Conservation (phyloP, 371 early-diverging fungal species). For the Coelomomyces lativittatus region DNA sequence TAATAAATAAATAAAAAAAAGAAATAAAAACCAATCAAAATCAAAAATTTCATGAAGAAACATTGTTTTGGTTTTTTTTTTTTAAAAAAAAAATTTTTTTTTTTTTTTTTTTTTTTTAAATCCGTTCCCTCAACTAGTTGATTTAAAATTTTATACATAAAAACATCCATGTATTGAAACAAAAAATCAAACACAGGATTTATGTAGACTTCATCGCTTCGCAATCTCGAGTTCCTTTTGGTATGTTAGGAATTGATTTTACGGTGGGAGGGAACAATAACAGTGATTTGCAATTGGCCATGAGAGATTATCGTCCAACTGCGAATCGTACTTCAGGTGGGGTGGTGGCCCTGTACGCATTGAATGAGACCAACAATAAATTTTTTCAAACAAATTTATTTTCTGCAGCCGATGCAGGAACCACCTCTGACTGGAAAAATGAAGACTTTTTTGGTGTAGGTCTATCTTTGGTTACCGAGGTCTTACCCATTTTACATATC, state of each 20-base stretch:
- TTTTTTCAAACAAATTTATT: not conserved
- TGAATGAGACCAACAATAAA: not conserved
- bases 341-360: not conserved
- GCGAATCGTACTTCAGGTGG: not conserved
- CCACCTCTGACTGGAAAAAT: not conserved
- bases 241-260: conserved; percentile 1
- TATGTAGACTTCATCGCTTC: conserved; percentile 1
- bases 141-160: no score
- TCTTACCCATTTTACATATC: not conserved
- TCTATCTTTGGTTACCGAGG: not conserved
- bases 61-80: no score
- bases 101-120: no score
- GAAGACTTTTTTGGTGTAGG: conserved; percentile 3
- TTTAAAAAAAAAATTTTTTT: no score
- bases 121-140: no score
- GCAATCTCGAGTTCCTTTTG: not conserved
- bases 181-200: no score
- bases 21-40: no score
- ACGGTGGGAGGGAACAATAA: not conserved
- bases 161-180: no score
- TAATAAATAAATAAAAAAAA: no score
- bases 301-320: not conserved
- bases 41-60: no score
- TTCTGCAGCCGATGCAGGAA: not conserved
- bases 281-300: not conserved